Base-by-base conservation (phyloP, 1,284 basidiomycete genomes). In the Coniferiporia sulphurascens region DNA sequence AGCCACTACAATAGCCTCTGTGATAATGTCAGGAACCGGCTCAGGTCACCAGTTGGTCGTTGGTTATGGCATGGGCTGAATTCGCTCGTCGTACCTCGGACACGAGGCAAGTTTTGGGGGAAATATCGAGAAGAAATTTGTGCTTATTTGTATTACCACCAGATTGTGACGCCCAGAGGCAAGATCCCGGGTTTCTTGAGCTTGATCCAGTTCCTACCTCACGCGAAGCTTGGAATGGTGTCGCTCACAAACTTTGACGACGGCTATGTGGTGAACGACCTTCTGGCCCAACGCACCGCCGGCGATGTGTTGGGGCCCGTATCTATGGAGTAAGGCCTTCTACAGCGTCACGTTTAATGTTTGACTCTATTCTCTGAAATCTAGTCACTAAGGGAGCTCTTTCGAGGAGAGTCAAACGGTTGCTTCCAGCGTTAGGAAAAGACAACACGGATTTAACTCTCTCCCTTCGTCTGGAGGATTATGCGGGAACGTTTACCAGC, bases 1-100 rank as follows among this genome's bases (percentile, higher is more conserved):
- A 8, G 72, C 70, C 38, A 69, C 74, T 4, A 77, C 76, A 2
- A 66, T 69, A 5, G 76, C 76, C 1, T 73, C 56, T 52, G 52
- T 56, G 5, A 58, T 72, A 35, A 32, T 64, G 0, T 4, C n/a
- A 3, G 58, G 59, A 1, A 59, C 43, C 15, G 54, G 55, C 12
- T 36, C 17, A 43, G 45, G 56, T 0, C 56, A 51, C 49, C 54
- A 52, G 5, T 70, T 65, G 6, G 45, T 71, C 49, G 19, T 49
- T 8, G 69, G 68, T 0, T 71, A 72, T 52, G 68, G 68, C 0
- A 64, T 72, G 64, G 71, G 71, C 1, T 72, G 71, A 70, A 10
- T 43, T 19, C 59, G 65, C 2, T 50, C 27, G 41, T 67, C 66
- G 2, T 68, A 67, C 38, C 60, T 64, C 15, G 66, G 63, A 1